Evolutionary conservation across 192 early-diverging fungal species (phyloP), one percentile per base, ranked within the genome.

Genomic region (Backusella sp.): DNA sequence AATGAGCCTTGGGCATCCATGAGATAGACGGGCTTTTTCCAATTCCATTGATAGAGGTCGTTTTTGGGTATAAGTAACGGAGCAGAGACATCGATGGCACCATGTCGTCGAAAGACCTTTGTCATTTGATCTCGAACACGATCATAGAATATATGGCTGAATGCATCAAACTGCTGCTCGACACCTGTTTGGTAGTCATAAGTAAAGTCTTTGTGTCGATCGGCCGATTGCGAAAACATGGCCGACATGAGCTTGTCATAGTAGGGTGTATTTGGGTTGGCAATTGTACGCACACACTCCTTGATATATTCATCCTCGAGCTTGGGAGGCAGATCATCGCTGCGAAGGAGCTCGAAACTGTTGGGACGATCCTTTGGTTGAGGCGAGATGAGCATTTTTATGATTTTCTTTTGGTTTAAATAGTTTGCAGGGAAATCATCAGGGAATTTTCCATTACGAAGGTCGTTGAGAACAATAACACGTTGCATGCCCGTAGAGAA

Each of bases 201-300:
- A 3, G 95, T 93, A 77, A 94, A 93, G 69, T 97, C 97, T 72
- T 95, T 96, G 80, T 94, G 93, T 72, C 88, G 87, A 84, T 95
- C 93, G 0, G 91, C 83, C 12, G 86, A 81, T 72, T 93, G 93
- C 0, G 87, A 86, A 76, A 97, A 98, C 68, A 99, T 81, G 4
- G 94, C 87, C 4, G 87, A 86, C 83, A 99, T 89, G 21, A 99
- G 86, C 41, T 90, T 85, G 23, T 89, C 84, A 73, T 95, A 97
- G 80, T 98, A 94, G 4, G 92, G 89, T 37, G 95, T 92, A 77
- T 96, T 93, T 49, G 93, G 96, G 74, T 95, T 95, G 77, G 91
- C 91, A 59, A 99, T 95, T 26, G 91, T 95, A 17, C 93, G 88
- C 30, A 99, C 90, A n/a, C 92, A 94, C 84, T 98, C 96, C 59